Evolutionary conservation across 257 asterid genomes (phyloP), one percentile per base, ranked within the genome.

Genomic region (Salvia rosmarinus): DNA sequence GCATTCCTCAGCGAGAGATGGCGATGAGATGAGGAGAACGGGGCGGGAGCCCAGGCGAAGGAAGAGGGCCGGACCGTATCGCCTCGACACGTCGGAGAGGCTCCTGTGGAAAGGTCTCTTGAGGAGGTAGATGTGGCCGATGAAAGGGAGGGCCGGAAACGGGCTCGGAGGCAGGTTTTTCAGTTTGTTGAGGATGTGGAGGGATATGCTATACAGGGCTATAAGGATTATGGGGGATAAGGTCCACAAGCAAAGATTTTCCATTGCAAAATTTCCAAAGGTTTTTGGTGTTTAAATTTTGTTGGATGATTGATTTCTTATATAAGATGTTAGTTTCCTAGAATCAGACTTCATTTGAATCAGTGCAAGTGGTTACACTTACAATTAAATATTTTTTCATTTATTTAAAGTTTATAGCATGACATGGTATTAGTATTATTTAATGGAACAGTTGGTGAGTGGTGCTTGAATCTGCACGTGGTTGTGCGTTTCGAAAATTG

Each of bases 151-250:
- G 54, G 83, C 19, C 14, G 85, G 88, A 42, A 79, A 86, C 3
- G 96, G 96, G 72, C 75, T 71, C 1, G 96, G 96, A 4, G 96
- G 96, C 16, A 81, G 91, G 67, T 86, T 90, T 35, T 71, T 77
- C 1, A 78, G 51, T 16, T 77, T 84, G 85, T 73, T 76, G 3
- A 67, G 56, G 16, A 92, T 34, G 6, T 80, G 79, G 2, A 74
- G 25, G 70, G 47, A 3, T 30, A 65, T 57, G 78, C 63, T 49
- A 13, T 85, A 79, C 7, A 83, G 77, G 74, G 71, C 62, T 1
- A 81, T 5, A 1, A 85, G 66, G 66, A 85, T 54, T 1, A 72
- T 1, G 4, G 87, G 87, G 23, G 73, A 79, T 13, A 79, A 64
- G 6, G 13, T 3, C 4, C 5, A 40, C 8, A 50, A 73, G 66